Evolutionary conservation across 2,329 filamentous ascomycete genomes (phyloP), one percentile per base, ranked within the genome.

Genomic region (Colletotrichum camelliae): DNA sequence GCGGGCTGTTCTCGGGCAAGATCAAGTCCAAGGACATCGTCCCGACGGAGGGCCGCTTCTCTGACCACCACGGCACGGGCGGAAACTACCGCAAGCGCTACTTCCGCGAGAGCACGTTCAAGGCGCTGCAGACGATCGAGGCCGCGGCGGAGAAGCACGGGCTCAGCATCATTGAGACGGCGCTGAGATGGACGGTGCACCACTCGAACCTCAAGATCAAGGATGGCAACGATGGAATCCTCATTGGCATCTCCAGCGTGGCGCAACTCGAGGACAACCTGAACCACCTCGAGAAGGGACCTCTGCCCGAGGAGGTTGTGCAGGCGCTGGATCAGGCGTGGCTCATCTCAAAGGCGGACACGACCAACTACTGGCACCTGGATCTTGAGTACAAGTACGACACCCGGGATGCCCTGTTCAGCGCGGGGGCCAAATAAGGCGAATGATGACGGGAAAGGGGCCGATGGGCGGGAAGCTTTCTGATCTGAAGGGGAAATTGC

Each of bases 1-100:
- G 95, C 24, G 95, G 95, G 2, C 86, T 97, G 15, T 94, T 97
- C 83, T 93, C 92, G 12, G 95, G 95, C 77, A 96, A 96, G 85
- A 92, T 95, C 87, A 94, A 94, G 85, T 90, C 91, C 68, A 85
- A 86, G 65, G 93, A 95, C 79, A 83, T 88, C 55, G 84, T 88
- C 27, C 94, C 94, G 0, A 84, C 86, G 0, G 91, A 93, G 73
- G 95, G 95, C 15, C 91, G 95, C 43, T 97, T 93, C 86, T 93
- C 92, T 77, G 88, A 93, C 79, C 84, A 83, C 15, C 82, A 84
- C 55, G 73, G 70, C 52, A 83, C 83, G 52, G 93, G 93, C 7
- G 76, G 78, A 31, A 86, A 87, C 78, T 95, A 95, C 83, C 91
- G 93, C 61, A 83, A 88, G 18, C 89, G 93, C 3, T 96, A 96